phyloP scores from a whole-genome alignment of 2,329 filamentous ascomycete species.

The Ascochyta koolunga region DNA sequence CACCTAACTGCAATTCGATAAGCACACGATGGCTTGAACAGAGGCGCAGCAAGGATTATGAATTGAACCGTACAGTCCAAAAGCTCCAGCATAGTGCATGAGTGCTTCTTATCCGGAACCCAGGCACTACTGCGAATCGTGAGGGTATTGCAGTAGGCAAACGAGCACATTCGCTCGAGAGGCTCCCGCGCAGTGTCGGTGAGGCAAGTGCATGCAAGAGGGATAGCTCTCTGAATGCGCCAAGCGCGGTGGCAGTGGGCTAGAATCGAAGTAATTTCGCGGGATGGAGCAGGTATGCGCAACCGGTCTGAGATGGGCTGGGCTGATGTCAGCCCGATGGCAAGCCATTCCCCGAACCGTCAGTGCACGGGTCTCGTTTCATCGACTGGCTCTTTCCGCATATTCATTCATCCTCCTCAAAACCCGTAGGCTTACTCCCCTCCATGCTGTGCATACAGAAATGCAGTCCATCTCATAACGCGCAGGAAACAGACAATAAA shows the following conservation, averaged over 20 bases:
- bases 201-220: background rate
- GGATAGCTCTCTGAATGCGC: background rate
- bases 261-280: background rate
- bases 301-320: too few species aligned
- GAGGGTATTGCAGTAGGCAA: background rate
- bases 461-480: too few species aligned
- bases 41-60: background rate
- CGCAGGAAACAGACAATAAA: too few species aligned
- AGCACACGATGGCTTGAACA: background rate
- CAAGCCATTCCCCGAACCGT: too few species aligned
- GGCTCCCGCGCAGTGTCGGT: background rate
- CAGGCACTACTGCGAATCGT: too few species aligned
- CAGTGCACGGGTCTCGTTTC: too few species aligned
- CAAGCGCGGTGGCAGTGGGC: background rate
- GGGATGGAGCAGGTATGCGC: too few species aligned
- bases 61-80: background rate
- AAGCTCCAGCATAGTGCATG: background rate
- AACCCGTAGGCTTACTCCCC: too few species aligned
- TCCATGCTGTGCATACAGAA: too few species aligned
- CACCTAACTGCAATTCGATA: constrained; percentile 1
- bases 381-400: too few species aligned
- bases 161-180: background rate
- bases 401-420: too few species aligned
- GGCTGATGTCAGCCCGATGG: too few species aligned
- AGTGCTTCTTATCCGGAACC: background rate